These are phyloP conservation scores for Boletus sp. DNA, from an alignment of 768 basidiomycete genomes.

Conservation along the genomic window DNA sequence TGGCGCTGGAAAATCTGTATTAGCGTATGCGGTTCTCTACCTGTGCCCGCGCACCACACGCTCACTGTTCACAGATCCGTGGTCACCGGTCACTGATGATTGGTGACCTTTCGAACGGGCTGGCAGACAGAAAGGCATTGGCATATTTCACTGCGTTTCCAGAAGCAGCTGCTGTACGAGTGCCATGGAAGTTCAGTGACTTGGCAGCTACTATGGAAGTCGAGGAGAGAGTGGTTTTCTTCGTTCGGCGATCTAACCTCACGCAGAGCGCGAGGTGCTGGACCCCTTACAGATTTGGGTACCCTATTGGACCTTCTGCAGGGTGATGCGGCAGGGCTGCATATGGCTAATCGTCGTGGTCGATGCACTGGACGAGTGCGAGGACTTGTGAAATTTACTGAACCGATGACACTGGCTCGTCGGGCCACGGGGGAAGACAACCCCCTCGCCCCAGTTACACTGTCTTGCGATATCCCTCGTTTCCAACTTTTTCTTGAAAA, in stretches of 20 bases:
- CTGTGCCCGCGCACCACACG: not conserved
- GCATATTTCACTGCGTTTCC: not conserved
- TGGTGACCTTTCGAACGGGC: not conserved
- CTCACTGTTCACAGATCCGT: not conserved
- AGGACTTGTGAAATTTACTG: not conserved
- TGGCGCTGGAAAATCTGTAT: not conserved
- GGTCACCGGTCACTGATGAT: too few relatives aligned
- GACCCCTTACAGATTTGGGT: not conserved
- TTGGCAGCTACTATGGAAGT: not conserved
- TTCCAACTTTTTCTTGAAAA: not conserved
- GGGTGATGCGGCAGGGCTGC: too few relatives aligned
- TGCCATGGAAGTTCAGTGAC: not conserved
- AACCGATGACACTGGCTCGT: not conserved
- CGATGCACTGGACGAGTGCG: not conserved
- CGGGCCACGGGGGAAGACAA: not conserved
- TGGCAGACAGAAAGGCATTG: not conserved
- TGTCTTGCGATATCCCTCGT: not conserved
- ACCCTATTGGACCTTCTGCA: not conserved
- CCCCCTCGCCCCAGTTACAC: not conserved
- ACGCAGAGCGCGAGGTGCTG: not conserved
- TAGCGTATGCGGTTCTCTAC: not conserved
- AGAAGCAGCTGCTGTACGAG: not conserved
- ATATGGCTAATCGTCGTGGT: not conserved
- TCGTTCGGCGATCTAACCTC: not conserved
- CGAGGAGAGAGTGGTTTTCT: not conserved